Percentiles rank a stretch among this genome's conserved stretches.
These are phyloP conservation scores for Pinus tabuliformis DNA, from an alignment of 75 land plant species.

Conservation along the genomic window DNA sequence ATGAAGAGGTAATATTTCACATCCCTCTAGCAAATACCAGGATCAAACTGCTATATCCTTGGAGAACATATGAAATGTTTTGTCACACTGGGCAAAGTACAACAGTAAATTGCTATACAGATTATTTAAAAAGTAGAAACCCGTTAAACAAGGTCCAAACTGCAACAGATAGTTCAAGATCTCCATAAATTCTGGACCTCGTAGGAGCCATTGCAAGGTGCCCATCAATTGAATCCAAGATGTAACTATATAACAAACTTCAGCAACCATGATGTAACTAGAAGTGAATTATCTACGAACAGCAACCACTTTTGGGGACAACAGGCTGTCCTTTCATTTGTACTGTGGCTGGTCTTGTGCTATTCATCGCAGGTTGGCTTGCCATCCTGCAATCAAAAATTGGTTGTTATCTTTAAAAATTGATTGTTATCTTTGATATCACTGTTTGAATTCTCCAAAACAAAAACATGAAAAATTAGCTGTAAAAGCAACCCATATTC, in stretches of 20 bases:
- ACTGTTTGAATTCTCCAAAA: too few species aligned
- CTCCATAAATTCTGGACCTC: conserved; percentile 3
- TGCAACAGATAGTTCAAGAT: not conserved
- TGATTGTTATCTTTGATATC: too few species aligned
- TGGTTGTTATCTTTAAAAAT: too few species aligned
- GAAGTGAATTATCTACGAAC: conserved; percentile 30
- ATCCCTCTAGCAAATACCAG: not conserved
- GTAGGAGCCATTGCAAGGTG: not conserved
- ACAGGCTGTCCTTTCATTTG: conserved; percentile 72
- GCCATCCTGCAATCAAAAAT: conserved; percentile 62
- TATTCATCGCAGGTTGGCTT: conserved; percentile 75
- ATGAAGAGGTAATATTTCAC: not conserved
- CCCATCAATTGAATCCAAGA: conserved; percentile 5
- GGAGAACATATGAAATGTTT: not conserved
- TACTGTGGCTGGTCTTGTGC: conserved; percentile 62
- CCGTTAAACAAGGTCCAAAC: not conserved
- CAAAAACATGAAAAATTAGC: too few species aligned
- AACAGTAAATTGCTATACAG: conserved; percentile 6
- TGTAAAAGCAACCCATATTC: too few species aligned
- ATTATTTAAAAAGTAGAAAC: not conserved
- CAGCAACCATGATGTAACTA: conserved; percentile 2
- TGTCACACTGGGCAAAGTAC: not conserved
- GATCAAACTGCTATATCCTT: not conserved
- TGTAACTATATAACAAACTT: not conserved
- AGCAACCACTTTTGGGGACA: conserved; percentile 65